phyloP scores from a whole-genome alignment of 257 asterid genomes.

The Gentiana straminea region DNA sequence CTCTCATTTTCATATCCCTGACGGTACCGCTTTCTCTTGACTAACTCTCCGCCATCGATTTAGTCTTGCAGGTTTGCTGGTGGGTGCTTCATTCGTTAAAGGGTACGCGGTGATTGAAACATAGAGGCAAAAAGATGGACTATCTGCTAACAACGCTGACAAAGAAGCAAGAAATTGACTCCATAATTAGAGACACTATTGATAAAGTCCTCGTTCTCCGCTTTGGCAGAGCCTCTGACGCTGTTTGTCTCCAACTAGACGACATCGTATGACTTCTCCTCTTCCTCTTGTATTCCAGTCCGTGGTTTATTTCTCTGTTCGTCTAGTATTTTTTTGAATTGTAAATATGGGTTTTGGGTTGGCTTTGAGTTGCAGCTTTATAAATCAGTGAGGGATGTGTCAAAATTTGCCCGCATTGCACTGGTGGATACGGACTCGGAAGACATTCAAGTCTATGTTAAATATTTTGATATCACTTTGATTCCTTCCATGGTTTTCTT shows the following conservation, averaged over 20 bases:
- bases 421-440: conserved; percentile 73
- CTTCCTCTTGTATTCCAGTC: neutral
- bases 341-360: neutral
- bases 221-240: conserved; percentile 68
- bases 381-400: conserved; percentile 72
- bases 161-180: conserved; percentile 60
- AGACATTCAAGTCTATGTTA: conserved; percentile 70
- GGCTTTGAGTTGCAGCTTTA: conserved; percentile 37
- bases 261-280: conserved; percentile 40
- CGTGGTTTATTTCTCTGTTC: neutral
- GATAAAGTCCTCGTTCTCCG: conserved; percentile 94
- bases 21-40: no score
- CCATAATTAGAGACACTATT: conserved; percentile 68
- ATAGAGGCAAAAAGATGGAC: conserved; percentile 34
- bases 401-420: conserved; percentile 73
- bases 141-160: conserved; percentile 49
- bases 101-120: neutral
- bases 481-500: conserved; percentile 78
- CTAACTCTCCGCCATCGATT: neutral
- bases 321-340: neutral
- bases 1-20: no score
- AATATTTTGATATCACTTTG: conserved; percentile 71
- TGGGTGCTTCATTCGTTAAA: neutral
- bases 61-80: neutral
- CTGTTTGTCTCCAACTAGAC: conserved; percentile 77